Percentiles rank a stretch among this genome's conserved stretches.
phyloP scores from a whole-genome alignment of 208 protist species.

The Trypanosoma scelopori region DNA sequence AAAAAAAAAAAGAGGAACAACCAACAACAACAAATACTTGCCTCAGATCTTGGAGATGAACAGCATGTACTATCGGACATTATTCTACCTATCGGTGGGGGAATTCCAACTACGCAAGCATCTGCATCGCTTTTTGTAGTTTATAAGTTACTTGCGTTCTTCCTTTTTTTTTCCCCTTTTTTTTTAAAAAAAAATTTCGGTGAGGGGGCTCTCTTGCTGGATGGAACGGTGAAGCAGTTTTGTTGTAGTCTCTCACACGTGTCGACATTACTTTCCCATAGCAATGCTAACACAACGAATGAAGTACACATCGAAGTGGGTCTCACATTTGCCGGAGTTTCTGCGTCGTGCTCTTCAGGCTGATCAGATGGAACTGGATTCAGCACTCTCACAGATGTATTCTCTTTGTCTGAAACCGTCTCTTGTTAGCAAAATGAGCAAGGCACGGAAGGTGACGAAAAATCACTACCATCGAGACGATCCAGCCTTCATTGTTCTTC shows the following conservation, averaged over 20 bases:
- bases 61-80: no score
- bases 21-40: no score
- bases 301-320: slow-evolving; percentile 48
- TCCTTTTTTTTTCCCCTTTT: slow-evolving; percentile 14
- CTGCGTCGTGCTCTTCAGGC: slow-evolving; percentile 73
- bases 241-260: slow-evolving; percentile 20
- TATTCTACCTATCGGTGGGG: no score
- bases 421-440: slow-evolving; percentile 87
- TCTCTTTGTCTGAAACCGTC: slow-evolving; percentile 76
- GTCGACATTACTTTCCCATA: slow-evolving; percentile 1
- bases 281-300: slow-evolving; percentile 23
- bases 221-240: not conserved
- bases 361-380: slow-evolving; percentile 93
- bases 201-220: slow-evolving; percentile 23
- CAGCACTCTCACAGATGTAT: slow-evolving; percentile 91
- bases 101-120: no score
- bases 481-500: slow-evolving; percentile 95
- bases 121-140: not conserved
- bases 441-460: slow-evolving; percentile 94
- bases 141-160: slow-evolving; percentile 24
- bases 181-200: no score
- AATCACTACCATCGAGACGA: slow-evolving; percentile 97
- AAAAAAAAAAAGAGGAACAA: no score
- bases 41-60: no score
- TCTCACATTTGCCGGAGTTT: slow-evolving; percentile 74